A percentile compares a stretch with the other conserved stretches of the same genome.
These are phyloP conservation scores for Hymenoscyphus linearis DNA, from an alignment of 2,329 filamentous ascomycete species.

Conservation along the genomic window DNA sequence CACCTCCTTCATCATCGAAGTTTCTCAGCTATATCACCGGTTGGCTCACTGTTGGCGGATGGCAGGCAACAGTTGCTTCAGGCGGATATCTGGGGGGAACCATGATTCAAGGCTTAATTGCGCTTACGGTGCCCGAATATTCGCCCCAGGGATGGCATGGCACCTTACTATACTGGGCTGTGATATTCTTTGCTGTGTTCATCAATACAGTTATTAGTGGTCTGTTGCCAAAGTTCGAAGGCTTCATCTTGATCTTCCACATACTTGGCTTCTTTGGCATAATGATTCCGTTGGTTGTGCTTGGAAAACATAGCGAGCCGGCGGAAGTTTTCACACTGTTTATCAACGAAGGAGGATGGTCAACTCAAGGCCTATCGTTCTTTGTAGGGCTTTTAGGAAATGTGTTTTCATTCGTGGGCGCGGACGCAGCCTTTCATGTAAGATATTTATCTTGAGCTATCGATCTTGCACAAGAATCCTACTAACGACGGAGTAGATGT, in stretches of 20 bases:
- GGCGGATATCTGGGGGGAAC: constrained; percentile 4
- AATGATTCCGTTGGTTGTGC: neutral
- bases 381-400: constrained; percentile 1
- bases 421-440: constrained; percentile 8
- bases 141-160: constrained; percentile 35
- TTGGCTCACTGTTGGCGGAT: neutral
- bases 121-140: constrained; percentile 32
- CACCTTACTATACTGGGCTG: constrained; percentile 30
- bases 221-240: constrained; percentile 1
- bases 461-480: too few relatives aligned
- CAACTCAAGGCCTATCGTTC: neutral
- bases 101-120: constrained; percentile 31
- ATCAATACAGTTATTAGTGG: neutral
- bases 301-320: neutral
- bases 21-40: constrained; percentile 7
- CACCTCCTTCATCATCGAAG: constrained; percentile 4
- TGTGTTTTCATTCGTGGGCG: neutral
- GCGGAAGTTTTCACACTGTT: neutral
- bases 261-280: neutral
- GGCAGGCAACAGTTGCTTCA: neutral
- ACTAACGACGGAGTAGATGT: constrained; percentile 28
- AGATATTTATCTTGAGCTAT: neutral
- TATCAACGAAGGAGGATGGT: neutral
- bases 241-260: neutral
- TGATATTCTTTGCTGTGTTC: neutral